These are phyloP conservation scores for Hypoxylon sp. DNA, from an alignment of 2,329 filamentous ascomycete species.

Conservation along the genomic window DNA sequence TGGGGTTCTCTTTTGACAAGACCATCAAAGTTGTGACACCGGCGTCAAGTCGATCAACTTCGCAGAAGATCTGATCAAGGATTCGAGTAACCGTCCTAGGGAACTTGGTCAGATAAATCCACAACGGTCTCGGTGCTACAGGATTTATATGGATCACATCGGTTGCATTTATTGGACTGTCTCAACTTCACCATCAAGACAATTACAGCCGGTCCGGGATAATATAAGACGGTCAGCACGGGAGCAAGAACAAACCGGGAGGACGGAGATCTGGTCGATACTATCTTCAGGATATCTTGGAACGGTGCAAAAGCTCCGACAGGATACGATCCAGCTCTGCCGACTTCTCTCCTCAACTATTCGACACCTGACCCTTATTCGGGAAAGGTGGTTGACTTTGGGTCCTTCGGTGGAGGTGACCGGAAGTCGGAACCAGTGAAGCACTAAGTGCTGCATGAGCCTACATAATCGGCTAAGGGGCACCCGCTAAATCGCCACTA, in stretches of 20 bases:
- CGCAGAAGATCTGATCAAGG: constrained; percentile 44
- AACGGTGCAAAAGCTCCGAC: constrained; percentile 44
- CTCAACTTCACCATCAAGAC: constrained; percentile 37
- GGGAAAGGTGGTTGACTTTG: constrained; percentile 36
- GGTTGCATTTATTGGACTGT: constrained; percentile 43
- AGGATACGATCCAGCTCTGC: constrained; percentile 38
- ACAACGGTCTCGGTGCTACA: constrained; percentile 5
- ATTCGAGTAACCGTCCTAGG: constrained; percentile 28
- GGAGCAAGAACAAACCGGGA: constrained; percentile 23
- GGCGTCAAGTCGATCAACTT: constrained; percentile 35
- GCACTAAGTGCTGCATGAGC: constrained; percentile 27
- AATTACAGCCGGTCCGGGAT: constrained; percentile 11
- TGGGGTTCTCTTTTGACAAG: constrained; percentile 4
- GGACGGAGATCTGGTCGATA: constrained; percentile 31
- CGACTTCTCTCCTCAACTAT: constrained; percentile 33
- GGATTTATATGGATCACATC: constrained; percentile 46
- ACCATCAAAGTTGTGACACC: constrained; percentile 18
- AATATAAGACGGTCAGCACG: constrained; percentile 20
- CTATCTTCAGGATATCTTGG: constrained; percentile 36
- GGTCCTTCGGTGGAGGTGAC: constrained; percentile 33
- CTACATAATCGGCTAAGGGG: constrained; percentile 37
- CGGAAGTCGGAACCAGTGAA: constrained; percentile 40
- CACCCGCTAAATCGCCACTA: constrained; percentile 28
- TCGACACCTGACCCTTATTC: constrained; percentile 34
- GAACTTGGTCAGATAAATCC: constrained; percentile 30